These are phyloP conservation scores for Suillus tomentosus DNA, from an alignment of 768 basidiomycete species.

Conservation along the genomic window DNA sequence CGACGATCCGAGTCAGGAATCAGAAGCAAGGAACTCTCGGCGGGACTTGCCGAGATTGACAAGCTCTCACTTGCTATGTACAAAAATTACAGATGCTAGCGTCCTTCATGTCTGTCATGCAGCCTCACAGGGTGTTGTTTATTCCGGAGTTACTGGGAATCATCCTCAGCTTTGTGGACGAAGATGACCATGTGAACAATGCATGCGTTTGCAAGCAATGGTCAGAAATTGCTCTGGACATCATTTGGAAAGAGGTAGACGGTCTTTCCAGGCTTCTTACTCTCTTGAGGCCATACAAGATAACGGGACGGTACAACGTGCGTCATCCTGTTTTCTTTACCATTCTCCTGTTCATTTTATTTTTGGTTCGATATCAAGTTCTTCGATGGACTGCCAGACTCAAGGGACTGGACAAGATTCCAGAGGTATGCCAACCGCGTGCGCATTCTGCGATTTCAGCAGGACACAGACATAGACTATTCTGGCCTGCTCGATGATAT, in stretches of 20 bases:
- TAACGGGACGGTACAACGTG: slow-evolving; percentile 25
- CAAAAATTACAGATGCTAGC: neutral
- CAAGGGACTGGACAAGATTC: slow-evolving; percentile 57
- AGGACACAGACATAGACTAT: slow-evolving; percentile 18
- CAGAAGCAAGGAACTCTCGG: neutral
- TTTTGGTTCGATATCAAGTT: slow-evolving; percentile 28
- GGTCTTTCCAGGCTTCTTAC: slow-evolving; percentile 48
- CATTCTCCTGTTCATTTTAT: neutral
- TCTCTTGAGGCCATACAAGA: slow-evolving; percentile 48
- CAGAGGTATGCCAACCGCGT: slow-evolving; percentile 55
- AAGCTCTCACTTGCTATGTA: neutral
- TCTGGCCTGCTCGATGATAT: slow-evolving; percentile 46
- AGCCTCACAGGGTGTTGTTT: slow-evolving; percentile 38
- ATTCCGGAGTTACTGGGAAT: slow-evolving; percentile 64
- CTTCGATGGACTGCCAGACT: slow-evolving; percentile 44
- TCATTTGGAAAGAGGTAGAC: slow-evolving; percentile 58
- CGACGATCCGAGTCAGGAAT: neutral
- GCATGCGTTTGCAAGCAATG: slow-evolving; percentile 60
- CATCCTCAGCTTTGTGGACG: slow-evolving; percentile 52
- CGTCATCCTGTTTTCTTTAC: slow-evolving; percentile 16
- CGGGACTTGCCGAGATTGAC: slow-evolving; percentile 1
- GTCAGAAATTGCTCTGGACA: slow-evolving; percentile 58
- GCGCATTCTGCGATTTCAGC: slow-evolving; percentile 35
- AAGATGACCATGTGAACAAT: slow-evolving; percentile 41
- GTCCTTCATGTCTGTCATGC: neutral